phyloP scores from a whole-genome alignment of 176 grass and related monocot species.

The Puya raimondii region DNA sequence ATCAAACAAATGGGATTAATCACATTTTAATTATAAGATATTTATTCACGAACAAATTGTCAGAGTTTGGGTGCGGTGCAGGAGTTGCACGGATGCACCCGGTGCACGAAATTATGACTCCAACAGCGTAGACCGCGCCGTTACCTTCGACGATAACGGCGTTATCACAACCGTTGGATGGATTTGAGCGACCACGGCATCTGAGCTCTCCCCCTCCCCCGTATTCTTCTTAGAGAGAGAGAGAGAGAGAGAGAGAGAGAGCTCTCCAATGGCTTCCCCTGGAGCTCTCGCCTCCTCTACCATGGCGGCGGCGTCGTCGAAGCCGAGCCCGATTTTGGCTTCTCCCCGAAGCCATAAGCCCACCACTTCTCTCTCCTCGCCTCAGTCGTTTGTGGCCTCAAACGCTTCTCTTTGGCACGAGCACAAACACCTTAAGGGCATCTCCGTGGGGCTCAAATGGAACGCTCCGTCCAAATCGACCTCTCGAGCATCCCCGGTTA shows the following conservation, averaged over 20 bases:
- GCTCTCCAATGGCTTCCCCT: conserved; percentile 5
- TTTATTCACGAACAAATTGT: no score
- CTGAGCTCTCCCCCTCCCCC: background rate
- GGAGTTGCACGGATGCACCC: no score
- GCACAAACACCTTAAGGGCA: background rate
- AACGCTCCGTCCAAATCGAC: background rate
- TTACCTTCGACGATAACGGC: no score
- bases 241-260: background rate
- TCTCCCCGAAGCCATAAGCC: background rate
- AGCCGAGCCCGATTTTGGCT: background rate
- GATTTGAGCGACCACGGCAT: no score
- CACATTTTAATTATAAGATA: no score
- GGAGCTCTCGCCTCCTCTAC: conserved; percentile 1
- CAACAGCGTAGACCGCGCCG: no score
- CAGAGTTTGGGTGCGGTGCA: no score
- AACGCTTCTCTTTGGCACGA: background rate
- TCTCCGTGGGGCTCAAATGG: background rate
- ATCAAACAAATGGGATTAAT: no score
- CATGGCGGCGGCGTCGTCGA: background rate
- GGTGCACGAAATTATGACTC: no score
- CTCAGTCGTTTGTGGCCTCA: background rate
- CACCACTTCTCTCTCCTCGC: background rate
- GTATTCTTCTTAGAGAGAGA: background rate
- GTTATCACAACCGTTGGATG: no score
- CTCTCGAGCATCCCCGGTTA: background rate